These are phyloP conservation scores for Scheffersomyces lignicola DNA, from an alignment of 1,139 yeast genomes.

Conservation along the genomic window DNA sequence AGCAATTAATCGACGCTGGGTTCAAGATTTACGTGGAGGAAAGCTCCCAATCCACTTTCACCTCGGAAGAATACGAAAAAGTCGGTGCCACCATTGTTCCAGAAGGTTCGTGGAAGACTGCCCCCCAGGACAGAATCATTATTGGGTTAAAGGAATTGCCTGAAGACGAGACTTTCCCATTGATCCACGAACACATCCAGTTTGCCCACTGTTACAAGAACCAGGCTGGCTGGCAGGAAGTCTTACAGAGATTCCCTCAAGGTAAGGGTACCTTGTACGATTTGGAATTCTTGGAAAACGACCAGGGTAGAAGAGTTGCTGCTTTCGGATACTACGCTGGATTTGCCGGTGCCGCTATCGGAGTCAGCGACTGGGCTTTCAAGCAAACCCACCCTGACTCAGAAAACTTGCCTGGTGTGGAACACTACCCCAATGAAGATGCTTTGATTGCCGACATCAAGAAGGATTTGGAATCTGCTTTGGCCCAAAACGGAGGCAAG, in stretches of 20 bases:
- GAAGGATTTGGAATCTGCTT: constrained; percentile 58
- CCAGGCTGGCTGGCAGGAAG: constrained; percentile 97
- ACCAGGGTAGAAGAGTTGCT: constrained; percentile 96
- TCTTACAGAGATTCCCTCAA: constrained; percentile 79
- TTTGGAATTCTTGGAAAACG: constrained; percentile 90
- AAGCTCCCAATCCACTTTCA: constrained; percentile 79
- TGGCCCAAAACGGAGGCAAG: constrained; percentile 58
- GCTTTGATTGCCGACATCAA: constrained; percentile 72
- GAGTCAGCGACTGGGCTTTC: constrained; percentile 91
- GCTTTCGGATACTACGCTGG: constrained; percentile 99
- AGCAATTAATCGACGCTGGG: constrained; percentile 82
- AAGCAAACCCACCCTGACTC: constrained; percentile 69
- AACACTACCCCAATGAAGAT: constrained; percentile 80
- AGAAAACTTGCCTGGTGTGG: constrained; percentile 70
- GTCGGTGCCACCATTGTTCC: constrained; percentile 90
- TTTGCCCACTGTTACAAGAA: constrained; percentile 98
- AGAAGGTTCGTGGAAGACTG: constrained; percentile 87
- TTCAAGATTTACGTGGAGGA: constrained; percentile 87
- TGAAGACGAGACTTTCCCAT: constrained; percentile 85
- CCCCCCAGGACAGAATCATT: constrained; percentile 87
- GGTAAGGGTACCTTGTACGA: constrained; percentile 93
- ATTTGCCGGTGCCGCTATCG: constrained; percentile 98
- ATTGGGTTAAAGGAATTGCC: constrained; percentile 95
- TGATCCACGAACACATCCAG: constrained; percentile 93
- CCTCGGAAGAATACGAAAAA: constrained; percentile 67